Evolutionary conservation across 1,139 yeast genomes (phyloP), one percentile per base, ranked within the genome.

Genomic region (Candida albicans): DNA sequence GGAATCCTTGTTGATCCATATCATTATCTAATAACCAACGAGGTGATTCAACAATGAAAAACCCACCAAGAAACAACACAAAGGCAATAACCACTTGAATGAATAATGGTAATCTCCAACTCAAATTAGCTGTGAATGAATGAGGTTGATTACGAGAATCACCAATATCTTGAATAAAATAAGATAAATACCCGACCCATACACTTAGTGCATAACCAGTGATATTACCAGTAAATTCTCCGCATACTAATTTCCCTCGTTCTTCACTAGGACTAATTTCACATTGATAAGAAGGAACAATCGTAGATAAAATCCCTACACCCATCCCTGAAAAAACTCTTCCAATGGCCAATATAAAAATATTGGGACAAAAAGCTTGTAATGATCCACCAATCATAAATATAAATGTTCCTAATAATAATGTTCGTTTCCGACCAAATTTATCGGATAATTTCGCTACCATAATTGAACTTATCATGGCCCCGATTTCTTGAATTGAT

Each of bases 211-310:
- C 68, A 53, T 77, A 78, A 2, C 83, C 83, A 2, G 67, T 50
- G 11, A 78, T 75, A 56, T 78, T 78, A 7, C 82, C 81, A 0
- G 79, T 73, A 51, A 78, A 78, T 48, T 78, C 82, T 13, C 76
- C 77, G 55, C 81, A 76, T 10, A 77, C 82, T 49, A 77, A 63
- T 49, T 71, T 70, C 2, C 83, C 83, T 54, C 83, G 61, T 47
- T 76, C 79, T 51, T 77, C 79, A 45, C 75, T 68, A 0, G 82
- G 82, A 22, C 79, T 72, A 31, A 78, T 77, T 52, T 78, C 83
- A 51, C 81, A 75, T 51, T 78, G 83, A 55, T 76, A 78, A 41
- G 75, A 65, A 1, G 82, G 82, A 8, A 78, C 81, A 46, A 77
- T 71, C 2, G 82, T 74, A 30, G 79, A 71, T 38, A 78, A 57